A percentile compares a stretch with the other conserved stretches of the same genome.
phyloP scores from a whole-genome alignment of 768 basidiomycete genomes.

The Rhizopogon vulgaris region DNA sequence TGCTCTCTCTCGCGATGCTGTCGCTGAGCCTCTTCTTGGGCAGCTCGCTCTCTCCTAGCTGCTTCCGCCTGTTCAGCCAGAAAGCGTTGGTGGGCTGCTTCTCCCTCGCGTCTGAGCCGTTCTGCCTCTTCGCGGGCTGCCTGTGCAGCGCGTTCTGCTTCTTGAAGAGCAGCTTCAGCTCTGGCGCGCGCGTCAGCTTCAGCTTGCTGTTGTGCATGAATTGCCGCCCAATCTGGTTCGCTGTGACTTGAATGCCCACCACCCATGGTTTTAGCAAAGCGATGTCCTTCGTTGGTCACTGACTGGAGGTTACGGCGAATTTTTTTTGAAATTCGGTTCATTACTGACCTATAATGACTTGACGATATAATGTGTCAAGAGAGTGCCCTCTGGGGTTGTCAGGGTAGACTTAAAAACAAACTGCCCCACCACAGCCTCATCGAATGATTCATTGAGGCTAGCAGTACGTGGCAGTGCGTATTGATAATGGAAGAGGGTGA shows the following conservation, averaged over 20 bases:
- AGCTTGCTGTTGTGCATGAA: slow-evolving; percentile 9
- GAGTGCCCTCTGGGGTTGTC: not conserved
- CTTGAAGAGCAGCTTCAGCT: slow-evolving; percentile 8
- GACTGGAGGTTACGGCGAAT: not conserved
- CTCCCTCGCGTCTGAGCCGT: slow-evolving; percentile 5
- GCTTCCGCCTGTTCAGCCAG: not conserved
- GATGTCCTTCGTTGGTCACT: not conserved
- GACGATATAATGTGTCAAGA: not conserved
- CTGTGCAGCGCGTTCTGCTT: slow-evolving; percentile 20
- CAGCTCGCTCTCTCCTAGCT: slow-evolving; percentile 15
- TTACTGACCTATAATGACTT: not conserved
- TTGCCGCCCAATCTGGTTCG: slow-evolving; percentile 19
- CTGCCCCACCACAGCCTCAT: not conserved
- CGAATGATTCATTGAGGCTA: not conserved
- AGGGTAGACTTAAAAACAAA: not conserved
- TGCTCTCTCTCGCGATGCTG: slow-evolving; percentile 15
- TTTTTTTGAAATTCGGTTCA: not conserved
- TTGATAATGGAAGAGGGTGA: too few relatives aligned
- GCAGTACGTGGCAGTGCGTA: not conserved
- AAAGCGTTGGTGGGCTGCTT: not conserved
- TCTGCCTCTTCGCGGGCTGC: slow-evolving; percentile 18
- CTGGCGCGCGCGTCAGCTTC: slow-evolving; percentile 7
- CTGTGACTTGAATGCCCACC: slow-evolving; percentile 18
- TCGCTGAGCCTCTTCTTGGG: slow-evolving; percentile 17
- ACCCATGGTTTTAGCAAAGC: slow-evolving; percentile 13